phyloP scores from a whole-genome alignment of 768 basidiomycete species.

The Gloeopeniophorella convolvens region DNA sequence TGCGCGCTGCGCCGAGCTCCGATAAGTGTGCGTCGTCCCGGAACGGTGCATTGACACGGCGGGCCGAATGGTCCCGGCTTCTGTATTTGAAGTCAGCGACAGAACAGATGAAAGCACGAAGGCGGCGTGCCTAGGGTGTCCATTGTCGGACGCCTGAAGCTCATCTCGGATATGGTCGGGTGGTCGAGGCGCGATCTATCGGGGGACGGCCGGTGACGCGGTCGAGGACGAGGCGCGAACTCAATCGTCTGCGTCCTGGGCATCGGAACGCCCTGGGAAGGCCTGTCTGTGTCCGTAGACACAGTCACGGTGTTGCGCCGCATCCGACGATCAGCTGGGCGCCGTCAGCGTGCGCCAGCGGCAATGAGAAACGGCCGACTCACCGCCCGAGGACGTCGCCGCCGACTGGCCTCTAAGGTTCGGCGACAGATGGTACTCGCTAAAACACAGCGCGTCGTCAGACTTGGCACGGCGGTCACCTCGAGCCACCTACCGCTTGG shows the following conservation, averaged over 20 bases:
- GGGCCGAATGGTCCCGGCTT: slow-evolving; percentile 13
- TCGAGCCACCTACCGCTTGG: neutral
- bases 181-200: slow-evolving; percentile 6
- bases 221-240: slow-evolving; percentile 38
- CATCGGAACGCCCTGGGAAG: slow-evolving; percentile 18
- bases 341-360: neutral
- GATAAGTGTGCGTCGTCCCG: slow-evolving; percentile 19
- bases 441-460: neutral
- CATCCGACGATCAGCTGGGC: neutral
- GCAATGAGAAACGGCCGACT: neutral
- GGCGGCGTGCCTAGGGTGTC: neutral
- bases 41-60: slow-evolving; percentile 16
- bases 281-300: neutral
- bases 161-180: slow-evolving; percentile 3
- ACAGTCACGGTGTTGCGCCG: neutral
- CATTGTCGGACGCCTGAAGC: neutral
- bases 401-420: neutral
- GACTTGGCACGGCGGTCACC: neutral
- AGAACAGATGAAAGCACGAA: neutral
- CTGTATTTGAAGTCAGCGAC: neutral
- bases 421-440: neutral
- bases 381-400: neutral
- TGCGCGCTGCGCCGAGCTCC: slow-evolving; percentile 24
- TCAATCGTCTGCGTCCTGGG: slow-evolving; percentile 45
- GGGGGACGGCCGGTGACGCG: slow-evolving; percentile 23